These are phyloP conservation scores for Gillenia trifoliata DNA, from an alignment of 306 rosid species.

Conservation along the genomic window DNA sequence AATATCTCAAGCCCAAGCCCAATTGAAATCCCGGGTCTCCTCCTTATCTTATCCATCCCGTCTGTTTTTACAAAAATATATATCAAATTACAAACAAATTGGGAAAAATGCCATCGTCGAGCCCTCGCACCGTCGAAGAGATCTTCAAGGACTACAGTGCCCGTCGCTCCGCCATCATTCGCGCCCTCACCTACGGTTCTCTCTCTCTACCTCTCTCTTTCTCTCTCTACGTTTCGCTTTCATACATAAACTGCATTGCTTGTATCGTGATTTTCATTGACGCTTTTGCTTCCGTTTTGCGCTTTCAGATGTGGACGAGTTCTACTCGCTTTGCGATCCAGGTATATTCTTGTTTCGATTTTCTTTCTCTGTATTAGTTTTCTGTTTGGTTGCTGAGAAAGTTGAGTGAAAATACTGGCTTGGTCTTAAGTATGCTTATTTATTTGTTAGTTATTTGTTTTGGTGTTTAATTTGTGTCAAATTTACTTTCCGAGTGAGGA, in stretches of 20 bases:
- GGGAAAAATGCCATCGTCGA: conserved; percentile 19
- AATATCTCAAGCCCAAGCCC: neutral
- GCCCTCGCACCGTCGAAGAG: conserved; percentile 53
- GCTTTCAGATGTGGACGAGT: conserved; percentile 42
- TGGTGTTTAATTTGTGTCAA: neutral
- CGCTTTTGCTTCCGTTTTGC: conserved; percentile 9
- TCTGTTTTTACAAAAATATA: neutral
- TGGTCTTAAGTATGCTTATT: neutral
- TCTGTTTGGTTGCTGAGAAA: neutral
- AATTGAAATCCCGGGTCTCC: neutral
- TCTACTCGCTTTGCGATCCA: conserved; percentile 54
- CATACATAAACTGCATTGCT: neutral
- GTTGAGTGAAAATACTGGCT: neutral
- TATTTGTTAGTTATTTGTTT: neutral
- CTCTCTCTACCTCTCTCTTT: neutral
- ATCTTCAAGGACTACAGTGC: conserved; percentile 63
- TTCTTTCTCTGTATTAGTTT: neutral
- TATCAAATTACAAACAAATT: neutral
- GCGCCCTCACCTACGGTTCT: conserved; percentile 53
- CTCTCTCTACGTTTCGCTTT: conserved; percentile 1
- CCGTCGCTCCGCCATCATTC: conserved; percentile 45
- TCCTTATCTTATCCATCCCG: neutral
- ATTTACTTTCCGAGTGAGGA: neutral
- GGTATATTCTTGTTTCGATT: conserved; percentile 24
- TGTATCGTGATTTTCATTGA: neutral